Base-by-base conservation (phyloP, 2,329 filamentous ascomycete genomes). In the Curvularia hawaiiensis region DNA sequence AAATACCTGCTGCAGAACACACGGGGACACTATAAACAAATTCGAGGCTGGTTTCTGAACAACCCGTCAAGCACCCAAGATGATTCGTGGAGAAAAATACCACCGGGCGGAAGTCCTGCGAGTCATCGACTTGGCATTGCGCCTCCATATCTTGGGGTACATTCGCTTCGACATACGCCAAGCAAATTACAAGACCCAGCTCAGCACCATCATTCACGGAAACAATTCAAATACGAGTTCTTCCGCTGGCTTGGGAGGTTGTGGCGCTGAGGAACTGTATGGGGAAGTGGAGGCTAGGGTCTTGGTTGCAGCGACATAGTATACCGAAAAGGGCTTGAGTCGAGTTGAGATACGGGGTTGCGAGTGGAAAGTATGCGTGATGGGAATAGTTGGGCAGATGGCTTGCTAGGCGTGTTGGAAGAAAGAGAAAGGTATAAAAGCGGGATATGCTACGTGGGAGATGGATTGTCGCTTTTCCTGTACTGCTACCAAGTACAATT, bases 1-100 rank as follows among this genome's bases (percentile, higher is more conserved):
- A 44, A 44, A 50, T 26, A 40, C 35, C 20, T 20, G 20, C 12
- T 31, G 12, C 26, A 16, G 30, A 18, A 48, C 41, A 40, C 26
- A 46, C 47, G 52, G 52, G 50, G 50, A 50, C 20, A n/a, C 16
- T 20, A 30, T 35, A 46, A 33, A 18, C 43, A 55, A 20, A 26
- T 22, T 41, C 20, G 18, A 50, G n/a, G 35, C 38, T 56, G 54
- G 43, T 49, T 30, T n/a, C 3, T 1, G 10, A 48, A 35, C 49
- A 43, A 20, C 33, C 31, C 18, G 50, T 40, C 53, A 59, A 59
- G 59, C 46, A 38, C 14, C 38, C 41, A 11, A 40, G 38, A 20
- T 44, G 30, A 64, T 64, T 63, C 58, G 62, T 63, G 60, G 62
- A 61, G 49, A 61, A 63, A 55, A 48, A 14, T 43, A 24, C 22